phyloP scores from a whole-genome alignment of 2,329 filamentous ascomycete genomes.

The Xylariales sp. region DNA sequence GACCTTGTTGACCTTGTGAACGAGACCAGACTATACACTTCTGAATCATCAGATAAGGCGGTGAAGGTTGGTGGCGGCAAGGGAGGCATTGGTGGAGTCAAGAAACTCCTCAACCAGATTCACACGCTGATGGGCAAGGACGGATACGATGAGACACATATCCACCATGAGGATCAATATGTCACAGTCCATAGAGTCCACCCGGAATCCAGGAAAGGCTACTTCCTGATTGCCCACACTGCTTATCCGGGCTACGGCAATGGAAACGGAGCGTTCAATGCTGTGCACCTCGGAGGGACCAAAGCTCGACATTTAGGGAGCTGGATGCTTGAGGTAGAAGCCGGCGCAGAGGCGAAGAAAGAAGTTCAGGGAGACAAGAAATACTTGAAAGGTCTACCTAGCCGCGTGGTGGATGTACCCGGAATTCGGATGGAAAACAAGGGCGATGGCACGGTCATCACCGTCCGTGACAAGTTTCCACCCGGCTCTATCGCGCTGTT shows the following conservation, averaged over 20 bases:
- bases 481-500: constrained; percentile 93
- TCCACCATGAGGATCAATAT: constrained; percentile 94
- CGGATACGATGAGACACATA: constrained; percentile 89
- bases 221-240: constrained; percentile 93
- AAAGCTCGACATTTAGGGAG: constrained; percentile 81
- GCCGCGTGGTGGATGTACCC: constrained; percentile 68
- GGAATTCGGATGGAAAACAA: constrained; percentile 70
- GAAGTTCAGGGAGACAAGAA: constrained; percentile 64
- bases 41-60: constrained; percentile 60
- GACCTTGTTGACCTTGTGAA: constrained; percentile 88
- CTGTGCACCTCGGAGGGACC: constrained; percentile 78
- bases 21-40: constrained; percentile 79
- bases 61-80: constrained; percentile 66
- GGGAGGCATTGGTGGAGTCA: constrained; percentile 82
- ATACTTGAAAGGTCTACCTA: constrained; percentile 76
- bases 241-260: constrained; percentile 89
- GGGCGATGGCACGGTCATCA: constrained; percentile 71
- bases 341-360: constrained; percentile 63
- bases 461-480: constrained; percentile 76
- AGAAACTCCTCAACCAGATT: constrained; percentile 90
- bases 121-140: constrained; percentile 95
- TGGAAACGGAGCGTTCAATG: constrained; percentile 73
- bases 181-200: constrained; percentile 95
- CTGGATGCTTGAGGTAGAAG: constrained; percentile 88
- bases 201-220: constrained; percentile 84